phyloP scores from a whole-genome alignment of 1,284 basidiomycete genomes.

The Boletus smithii region DNA sequence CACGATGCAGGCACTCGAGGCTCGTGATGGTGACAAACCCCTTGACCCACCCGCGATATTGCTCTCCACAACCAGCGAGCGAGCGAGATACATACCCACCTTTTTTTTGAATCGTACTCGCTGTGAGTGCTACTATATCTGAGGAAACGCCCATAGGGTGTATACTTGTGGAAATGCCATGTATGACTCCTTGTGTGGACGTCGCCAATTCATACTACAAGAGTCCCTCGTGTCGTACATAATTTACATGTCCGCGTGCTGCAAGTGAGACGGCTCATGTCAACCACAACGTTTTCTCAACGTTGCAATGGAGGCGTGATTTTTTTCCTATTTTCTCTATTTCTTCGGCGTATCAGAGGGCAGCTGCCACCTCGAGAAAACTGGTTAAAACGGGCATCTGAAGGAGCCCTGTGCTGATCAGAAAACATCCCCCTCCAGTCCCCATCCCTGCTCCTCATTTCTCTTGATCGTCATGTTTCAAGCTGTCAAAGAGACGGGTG shows the following conservation, averaged over 20 bases:
- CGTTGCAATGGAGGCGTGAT: constrained; percentile 23
- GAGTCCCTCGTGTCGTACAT: constrained; percentile 8
- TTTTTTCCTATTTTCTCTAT: not conserved
- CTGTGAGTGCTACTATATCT: too few relatives aligned
- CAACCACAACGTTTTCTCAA: constrained; percentile 29
- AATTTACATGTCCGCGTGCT: constrained; percentile 16
- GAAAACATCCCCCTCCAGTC: not conserved
- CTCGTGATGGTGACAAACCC: too few relatives aligned
- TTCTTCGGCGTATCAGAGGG: not conserved
- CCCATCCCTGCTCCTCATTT: not conserved
- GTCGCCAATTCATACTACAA: too few relatives aligned
- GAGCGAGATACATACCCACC: too few relatives aligned
- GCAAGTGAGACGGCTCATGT: constrained; percentile 13
- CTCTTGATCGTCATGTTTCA: constrained; percentile 12
- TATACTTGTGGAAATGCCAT: too few relatives aligned
- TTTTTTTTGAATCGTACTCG: too few relatives aligned
- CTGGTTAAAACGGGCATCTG: constrained; percentile 19
- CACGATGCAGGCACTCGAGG: constrained; percentile 22
- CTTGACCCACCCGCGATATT: not conserved
- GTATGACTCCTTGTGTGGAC: too few relatives aligned
- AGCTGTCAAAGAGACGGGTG: constrained; percentile 24
- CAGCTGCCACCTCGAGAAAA: not conserved
- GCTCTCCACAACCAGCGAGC: not conserved
- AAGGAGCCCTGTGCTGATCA: not conserved
- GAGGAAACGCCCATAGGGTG: too few relatives aligned